Conservation (phyloP, 441 rosid genomes). For the Brassica hybrid region DNA sequence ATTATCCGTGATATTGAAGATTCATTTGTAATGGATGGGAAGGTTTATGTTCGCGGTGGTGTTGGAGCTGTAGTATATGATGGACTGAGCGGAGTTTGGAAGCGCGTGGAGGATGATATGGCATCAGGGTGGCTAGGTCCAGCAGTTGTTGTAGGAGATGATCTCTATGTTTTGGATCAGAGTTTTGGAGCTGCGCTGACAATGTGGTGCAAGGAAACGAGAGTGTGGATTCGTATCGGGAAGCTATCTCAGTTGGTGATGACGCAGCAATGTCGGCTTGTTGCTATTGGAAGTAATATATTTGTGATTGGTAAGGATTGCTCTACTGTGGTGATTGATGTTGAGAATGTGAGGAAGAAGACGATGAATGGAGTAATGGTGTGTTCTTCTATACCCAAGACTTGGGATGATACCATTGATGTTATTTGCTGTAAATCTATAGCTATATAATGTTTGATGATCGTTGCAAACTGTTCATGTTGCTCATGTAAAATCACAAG, state of each 20-base stretch:
- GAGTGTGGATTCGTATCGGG: constrained; percentile 71
- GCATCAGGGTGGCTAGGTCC: constrained; percentile 85
- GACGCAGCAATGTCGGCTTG: constrained; percentile 76
- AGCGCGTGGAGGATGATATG: constrained; percentile 63
- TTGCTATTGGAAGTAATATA: constrained; percentile 62
- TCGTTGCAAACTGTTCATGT: background rate
- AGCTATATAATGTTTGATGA: constrained; percentile 54
- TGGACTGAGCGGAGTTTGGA: constrained; percentile 61
- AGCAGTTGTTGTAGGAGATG: constrained; percentile 67
- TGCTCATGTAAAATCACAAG: background rate
- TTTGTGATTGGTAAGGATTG: constrained; percentile 77
- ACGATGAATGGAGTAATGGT: constrained; percentile 60
- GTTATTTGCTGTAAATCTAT: constrained; percentile 66
- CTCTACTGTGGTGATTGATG: constrained; percentile 68
- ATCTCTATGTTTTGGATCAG: constrained; percentile 76
- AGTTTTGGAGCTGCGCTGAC: constrained; percentile 74
- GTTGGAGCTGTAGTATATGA: constrained; percentile 56
- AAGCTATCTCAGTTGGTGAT: constrained; percentile 66
- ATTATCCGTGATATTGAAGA: constrained; percentile 62
- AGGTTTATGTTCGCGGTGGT: constrained; percentile 59
- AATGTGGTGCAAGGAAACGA: constrained; percentile 64
- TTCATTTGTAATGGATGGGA: constrained; percentile 74
- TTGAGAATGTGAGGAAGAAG: constrained; percentile 50
- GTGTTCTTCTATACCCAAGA: constrained; percentile 68
- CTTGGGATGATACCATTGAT: constrained; percentile 52